Evolutionary conservation across 106 monocot species (phyloP).

Genomic region (Vanilla planifolia): DNA sequence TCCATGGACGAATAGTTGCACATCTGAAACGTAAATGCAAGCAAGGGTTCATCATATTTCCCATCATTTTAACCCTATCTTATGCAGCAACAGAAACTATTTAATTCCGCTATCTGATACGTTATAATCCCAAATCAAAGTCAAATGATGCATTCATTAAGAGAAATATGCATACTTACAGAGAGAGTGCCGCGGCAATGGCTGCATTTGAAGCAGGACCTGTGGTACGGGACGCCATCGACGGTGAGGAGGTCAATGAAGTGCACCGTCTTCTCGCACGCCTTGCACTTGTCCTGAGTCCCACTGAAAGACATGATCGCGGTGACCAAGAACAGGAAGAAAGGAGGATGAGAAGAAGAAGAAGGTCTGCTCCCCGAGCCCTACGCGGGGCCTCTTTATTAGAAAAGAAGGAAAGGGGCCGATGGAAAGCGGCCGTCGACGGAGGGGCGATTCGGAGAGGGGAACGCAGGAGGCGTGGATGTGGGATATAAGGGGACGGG

Average conservation of each 20-base stretch:
- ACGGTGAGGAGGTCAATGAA: constrained; percentile 36
- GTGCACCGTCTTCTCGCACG: constrained; percentile 49
- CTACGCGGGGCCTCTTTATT: not conserved
- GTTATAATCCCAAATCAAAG: not conserved
- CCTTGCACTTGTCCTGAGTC: constrained; percentile 50
- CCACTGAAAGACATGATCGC: constrained; percentile 40
- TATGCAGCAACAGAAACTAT: not conserved
- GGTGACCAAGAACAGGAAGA: not conserved
- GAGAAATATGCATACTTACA: constrained; percentile 6
- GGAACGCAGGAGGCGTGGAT: not conserved
- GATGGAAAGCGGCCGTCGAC: not conserved
- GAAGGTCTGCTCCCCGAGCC: not conserved
- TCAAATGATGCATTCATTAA: not conserved
- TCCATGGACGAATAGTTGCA: constrained; percentile 81
- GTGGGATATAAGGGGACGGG: not conserved
- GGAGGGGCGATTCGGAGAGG: not conserved
- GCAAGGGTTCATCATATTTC: no score
- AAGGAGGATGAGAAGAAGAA: constrained; percentile 4
- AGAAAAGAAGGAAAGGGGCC: no score
- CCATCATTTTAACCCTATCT: no score
- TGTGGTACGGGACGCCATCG: constrained; percentile 32
- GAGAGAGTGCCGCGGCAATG: constrained; percentile 43
- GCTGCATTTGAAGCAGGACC: constrained; percentile 53
- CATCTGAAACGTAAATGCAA: constrained; percentile 29
- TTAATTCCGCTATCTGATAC: not conserved